Evolutionary conservation across 1,284 basidiomycete species (phyloP), one percentile per base, ranked within the genome.

Genomic region (Kalmanozyma brasiliensis): DNA sequence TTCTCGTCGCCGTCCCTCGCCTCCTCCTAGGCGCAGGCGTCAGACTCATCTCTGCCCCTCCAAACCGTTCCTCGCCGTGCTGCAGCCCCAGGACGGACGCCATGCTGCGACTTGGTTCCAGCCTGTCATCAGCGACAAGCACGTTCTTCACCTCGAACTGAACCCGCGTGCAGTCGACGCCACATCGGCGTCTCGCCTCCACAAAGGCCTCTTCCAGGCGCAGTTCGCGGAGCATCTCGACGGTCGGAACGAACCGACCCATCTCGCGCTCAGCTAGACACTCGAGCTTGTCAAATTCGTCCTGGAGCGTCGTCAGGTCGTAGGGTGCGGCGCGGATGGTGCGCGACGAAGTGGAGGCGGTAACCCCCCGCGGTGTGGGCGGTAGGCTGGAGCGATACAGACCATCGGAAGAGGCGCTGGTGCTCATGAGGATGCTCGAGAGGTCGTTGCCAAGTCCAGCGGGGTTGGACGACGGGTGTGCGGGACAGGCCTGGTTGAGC

Each of bases 271-370:
- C 59, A 20, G 52, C 43, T 35, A 55, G 43, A 38, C 65, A 63
- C 20, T 68, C 65, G 13, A 68, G 29, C 41, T 68, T 68, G 46
- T 68, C 65, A 37, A 68, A 68, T 23, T 62, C 65, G 36, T 68
- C 65, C 24, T 43, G 42, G 20, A 62, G 40, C 29, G 47, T 24
- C 6, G 36, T 20, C 17, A 20, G 26, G 26, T 29, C 26, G 26
- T 29, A 29, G 3, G 33, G 17, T 23, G 16, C 11, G 5, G 22
- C 26, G 6, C 1, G 14, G 14, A 16, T n/a, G 22, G 26, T 29
- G n/a, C 9, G 8, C 7, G 8, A 9, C 24, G 32, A 19, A 13
- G 49, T 41, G 2, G 52, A 45, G 13, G 26, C 26, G 6, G n/a
- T 24, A 10, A 40, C 17, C 17, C 8, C 16, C 14, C 38, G n/a